Base-by-base conservation (phyloP, 768 basidiomycete species). In the Tubosaeta sp. region DNA sequence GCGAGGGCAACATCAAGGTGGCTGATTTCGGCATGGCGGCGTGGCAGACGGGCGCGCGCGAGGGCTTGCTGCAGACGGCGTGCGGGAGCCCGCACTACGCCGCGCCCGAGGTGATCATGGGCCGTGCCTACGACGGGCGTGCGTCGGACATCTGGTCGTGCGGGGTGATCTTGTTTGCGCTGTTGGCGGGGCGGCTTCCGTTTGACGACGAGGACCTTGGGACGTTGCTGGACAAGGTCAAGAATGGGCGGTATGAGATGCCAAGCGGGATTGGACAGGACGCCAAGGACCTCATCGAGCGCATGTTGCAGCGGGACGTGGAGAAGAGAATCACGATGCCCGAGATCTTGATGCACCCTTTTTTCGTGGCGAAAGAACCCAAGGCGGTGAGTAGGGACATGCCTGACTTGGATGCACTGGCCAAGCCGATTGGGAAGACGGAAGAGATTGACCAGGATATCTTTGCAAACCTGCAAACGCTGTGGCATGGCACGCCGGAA, bases 21-120 rank as follows among this genome's bases (percentile, higher is more conserved):
- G 93, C 90, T 2, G 94, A 97, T 70, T 94, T 96, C 65, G 94
- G 94, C n/a, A 94, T 96, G 90, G 93, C 94, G 4, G 88, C 89
- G 30, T 94, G 90, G 86, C 89, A 93, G 69, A 76, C 72, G 22
- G 79, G 80, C 53, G 76, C 77, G 44, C 75, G 71, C 12, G 74
- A 77, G 35, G 71, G 76, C 14, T 65, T 84, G 66, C 76, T 96
- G 44, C 79, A 79, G 60, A 96, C 94, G 0, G 87, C 88, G 21
- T 96, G 94, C 58, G 94, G 94, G 27, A 92, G 89, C 58, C 94
- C 94, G 49, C 94, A 96, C 67, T 96, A 98, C 53, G 93, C 93
- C 16, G 89, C 90, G 12, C 94, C 94, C 1, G 94, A 97, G 71
- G 84, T 97, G 50, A 81, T 95, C 55, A 77, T 80, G 66, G 92